Base-by-base conservation (phyloP, 805 yeast genomes). In the Candida suzukii region DNA sequence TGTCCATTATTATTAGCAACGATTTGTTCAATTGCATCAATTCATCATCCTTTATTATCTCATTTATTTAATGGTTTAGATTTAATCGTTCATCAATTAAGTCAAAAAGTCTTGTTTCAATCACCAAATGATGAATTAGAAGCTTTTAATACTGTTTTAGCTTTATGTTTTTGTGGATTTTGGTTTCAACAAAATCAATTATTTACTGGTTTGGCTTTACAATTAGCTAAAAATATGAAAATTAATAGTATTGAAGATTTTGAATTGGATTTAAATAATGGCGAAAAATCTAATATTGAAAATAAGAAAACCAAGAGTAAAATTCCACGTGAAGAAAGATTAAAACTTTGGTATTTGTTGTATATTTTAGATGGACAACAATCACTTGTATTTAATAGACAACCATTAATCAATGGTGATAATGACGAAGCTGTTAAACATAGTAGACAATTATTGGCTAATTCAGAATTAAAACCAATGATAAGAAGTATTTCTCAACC, bases 331-430 rank as follows among this genome's bases (percentile, higher is more conserved):
- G 64, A 63, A 43, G 75, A 76, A 36, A 63, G 75, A 39, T 57
- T 80, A 37, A 78, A 77, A 49, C 59, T 81, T 35, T 81, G 88
- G 88, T 81, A 80, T 52, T 61, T 81, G 43, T 58, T 81, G 18
- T 81, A 76, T 55, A 73, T 79, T 10, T 59, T 80, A 29, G 88
- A 81, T 57, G 85, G 86, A 0, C 84, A 81, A 47, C 86, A 80
- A 48, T 75, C 83, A 47, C 58, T 80, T 50, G 71, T 80, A 0
- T 74, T 71, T 49, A 74, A 76, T 47, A 67, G 83, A 48, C 74
- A 74, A 42, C 76, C 83, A 0, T 52, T 80, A 35, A 70, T 80
- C n/a, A 66, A 67, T 39, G 57, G 54, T 4, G 39, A 70, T 2
- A 53, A 59, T 24, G 83, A 78, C 42, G 63, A 61, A 26, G 51